A percentile compares a stretch with the other conserved stretches of the same genome.
Conservation (phyloP, 2,329 filamentous ascomycete genomes). For the Stemphylium lycopersici region DNA sequence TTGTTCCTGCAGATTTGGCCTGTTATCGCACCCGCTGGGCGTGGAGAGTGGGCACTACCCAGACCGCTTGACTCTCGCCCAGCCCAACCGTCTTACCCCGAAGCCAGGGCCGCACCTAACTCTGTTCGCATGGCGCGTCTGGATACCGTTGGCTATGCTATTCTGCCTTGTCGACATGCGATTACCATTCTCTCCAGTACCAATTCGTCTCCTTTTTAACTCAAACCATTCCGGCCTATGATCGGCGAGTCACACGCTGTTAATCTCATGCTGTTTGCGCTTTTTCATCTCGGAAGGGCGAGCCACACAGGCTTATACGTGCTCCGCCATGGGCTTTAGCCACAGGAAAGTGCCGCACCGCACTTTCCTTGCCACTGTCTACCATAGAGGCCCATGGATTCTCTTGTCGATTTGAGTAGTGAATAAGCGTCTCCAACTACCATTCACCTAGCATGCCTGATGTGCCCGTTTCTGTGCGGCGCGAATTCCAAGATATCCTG, state of each 20-base stretch:
- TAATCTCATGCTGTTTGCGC: background rate
- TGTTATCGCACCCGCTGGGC: conserved; percentile 7
- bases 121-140: background rate
- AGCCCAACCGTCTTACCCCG: conserved; percentile 22
- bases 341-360: background rate
- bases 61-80: conserved; percentile 28
- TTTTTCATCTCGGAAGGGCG: background rate
- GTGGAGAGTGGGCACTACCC: conserved; percentile 20
- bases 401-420: conserved; percentile 3
- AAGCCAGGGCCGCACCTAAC: conserved; percentile 2
- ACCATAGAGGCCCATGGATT: background rate
- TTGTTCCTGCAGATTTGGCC: conserved; percentile 25
- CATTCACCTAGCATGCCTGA: conserved; percentile 14
- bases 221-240: background rate
- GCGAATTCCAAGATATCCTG: background rate
- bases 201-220: background rate
- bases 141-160: background rate
- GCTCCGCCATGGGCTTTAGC: background rate
- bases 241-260: conserved; percentile 2
- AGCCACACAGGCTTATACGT: background rate
- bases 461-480: conserved; percentile 3
- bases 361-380: background rate
- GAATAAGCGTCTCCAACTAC: conserved; percentile 10
- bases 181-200: background rate
- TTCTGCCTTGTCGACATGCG: background rate